These are phyloP conservation scores for Alternaria panax DNA, from an alignment of 2,329 filamentous ascomycete genomes.

Conservation along the genomic window DNA sequence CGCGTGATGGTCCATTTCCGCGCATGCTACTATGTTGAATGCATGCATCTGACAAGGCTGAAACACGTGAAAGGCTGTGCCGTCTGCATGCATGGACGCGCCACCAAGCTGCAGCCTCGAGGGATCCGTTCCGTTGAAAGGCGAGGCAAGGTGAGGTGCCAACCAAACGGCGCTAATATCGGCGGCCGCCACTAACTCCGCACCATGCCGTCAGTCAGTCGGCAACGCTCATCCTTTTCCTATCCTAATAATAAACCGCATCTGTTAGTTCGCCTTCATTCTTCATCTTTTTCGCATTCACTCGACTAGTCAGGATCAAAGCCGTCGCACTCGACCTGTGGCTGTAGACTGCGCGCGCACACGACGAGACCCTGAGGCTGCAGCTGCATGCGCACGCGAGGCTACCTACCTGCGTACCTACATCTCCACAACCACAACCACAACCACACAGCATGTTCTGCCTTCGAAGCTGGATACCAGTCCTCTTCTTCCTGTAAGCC, in stretches of 20 bases:
- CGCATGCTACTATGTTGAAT: background rate
- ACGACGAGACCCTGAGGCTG: too few relatives aligned
- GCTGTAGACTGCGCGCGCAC: background rate
- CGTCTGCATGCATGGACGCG: slow-evolving; percentile 6
- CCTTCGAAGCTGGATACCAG: slow-evolving; percentile 64
- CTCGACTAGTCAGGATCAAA: background rate
- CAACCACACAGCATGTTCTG: slow-evolving; percentile 65
- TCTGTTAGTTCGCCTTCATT: slow-evolving; percentile 16
- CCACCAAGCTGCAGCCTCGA: slow-evolving; percentile 2
- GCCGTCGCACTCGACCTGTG: background rate
- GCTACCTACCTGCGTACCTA: too few relatives aligned
- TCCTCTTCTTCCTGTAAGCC: slow-evolving; percentile 60
- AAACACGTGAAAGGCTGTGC: slow-evolving; percentile 7
- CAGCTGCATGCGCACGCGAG: too few relatives aligned
- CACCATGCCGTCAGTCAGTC: background rate
- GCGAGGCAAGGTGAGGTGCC: background rate
- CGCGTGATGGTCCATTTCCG: background rate
- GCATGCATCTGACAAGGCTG: slow-evolving; percentile 1
- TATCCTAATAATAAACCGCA: background rate
- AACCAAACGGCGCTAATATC: slow-evolving; percentile 3
- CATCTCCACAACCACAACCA: too few relatives aligned
- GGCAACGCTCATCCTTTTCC: slow-evolving; percentile 10
- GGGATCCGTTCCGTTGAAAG: background rate
- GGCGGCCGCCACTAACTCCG: slow-evolving; percentile 16
- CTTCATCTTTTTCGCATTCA: slow-evolving; percentile 6